Evolutionary conservation across 768 basidiomycete genomes (phyloP).

Genomic region (Termitomyces heimii): DNA sequence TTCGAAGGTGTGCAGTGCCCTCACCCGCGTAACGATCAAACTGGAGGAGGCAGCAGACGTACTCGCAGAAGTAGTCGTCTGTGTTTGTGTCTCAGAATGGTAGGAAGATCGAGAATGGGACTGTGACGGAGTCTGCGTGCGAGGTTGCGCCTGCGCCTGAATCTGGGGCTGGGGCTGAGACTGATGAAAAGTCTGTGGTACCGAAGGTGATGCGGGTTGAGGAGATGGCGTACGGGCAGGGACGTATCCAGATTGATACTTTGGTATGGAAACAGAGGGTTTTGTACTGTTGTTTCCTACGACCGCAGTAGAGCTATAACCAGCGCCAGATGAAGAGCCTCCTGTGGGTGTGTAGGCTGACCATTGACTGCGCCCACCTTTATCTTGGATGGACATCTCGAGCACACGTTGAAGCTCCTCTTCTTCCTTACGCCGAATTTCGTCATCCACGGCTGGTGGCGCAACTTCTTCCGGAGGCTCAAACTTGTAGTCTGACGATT

Average conservation of each 20-base stretch:
- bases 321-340: slow-evolving; percentile 20
- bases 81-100: slow-evolving; percentile 15
- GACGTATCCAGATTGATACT: slow-evolving; percentile 49
- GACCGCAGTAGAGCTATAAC: slow-evolving; percentile 12
- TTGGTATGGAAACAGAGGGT: slow-evolving; percentile 21
- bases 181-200: slow-evolving; percentile 6
- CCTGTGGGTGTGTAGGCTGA: slow-evolving; percentile 30
- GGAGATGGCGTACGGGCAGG: slow-evolving; percentile 51
- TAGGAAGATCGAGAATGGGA: slow-evolving; percentile 4
- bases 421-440: slow-evolving; percentile 78
- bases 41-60: not conserved
- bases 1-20: slow-evolving; percentile 85
- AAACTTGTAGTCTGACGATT: slow-evolving; percentile 61
- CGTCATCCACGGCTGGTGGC: slow-evolving; percentile 71
- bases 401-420: slow-evolving; percentile 92
- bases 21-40: slow-evolving; percentile 70
- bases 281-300: slow-evolving; percentile 15
- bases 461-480: slow-evolving; percentile 54
- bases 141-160: slow-evolving; percentile 14
- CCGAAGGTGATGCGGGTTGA: slow-evolving; percentile 5
- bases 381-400: slow-evolving; percentile 90
- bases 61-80: not conserved
- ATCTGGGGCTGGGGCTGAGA: slow-evolving; percentile 17
- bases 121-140: slow-evolving; percentile 2
- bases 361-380: slow-evolving; percentile 69